These are phyloP conservation scores for Ceratobasidium sp. DNA, from an alignment of 1,284 basidiomycete genomes.

Conservation along the genomic window DNA sequence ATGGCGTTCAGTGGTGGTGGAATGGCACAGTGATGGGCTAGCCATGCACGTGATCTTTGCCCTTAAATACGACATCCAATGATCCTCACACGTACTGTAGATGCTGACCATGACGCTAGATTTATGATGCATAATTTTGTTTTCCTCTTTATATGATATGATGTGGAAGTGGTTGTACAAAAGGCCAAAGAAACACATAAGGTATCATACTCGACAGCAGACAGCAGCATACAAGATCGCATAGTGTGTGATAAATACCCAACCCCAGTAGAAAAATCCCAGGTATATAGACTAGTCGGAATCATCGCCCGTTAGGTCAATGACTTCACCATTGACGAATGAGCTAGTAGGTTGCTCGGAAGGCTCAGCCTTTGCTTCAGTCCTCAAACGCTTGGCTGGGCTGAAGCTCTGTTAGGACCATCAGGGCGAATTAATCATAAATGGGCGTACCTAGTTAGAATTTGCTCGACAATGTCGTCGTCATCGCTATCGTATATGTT, in stretches of 20 bases:
- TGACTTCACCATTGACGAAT: constrained; percentile 24
- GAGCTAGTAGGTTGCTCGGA: constrained; percentile 1
- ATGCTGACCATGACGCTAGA: too few relatives aligned
- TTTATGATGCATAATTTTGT: too few relatives aligned
- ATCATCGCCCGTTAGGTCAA: constrained; percentile 35
- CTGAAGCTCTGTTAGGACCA: not conserved
- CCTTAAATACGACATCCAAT: too few relatives aligned
- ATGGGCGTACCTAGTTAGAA: not conserved
- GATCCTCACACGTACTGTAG: too few relatives aligned
- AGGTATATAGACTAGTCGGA: constrained; percentile 6
- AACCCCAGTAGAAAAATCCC: constrained; percentile 5
- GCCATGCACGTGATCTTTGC: too few relatives aligned
- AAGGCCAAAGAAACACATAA: not conserved
- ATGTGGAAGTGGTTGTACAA: too few relatives aligned
- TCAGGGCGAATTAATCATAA: not conserved
- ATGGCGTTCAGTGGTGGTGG: too few relatives aligned
- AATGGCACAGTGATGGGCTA: too few relatives aligned
- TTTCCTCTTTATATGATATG: too few relatives aligned
- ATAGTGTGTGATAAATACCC: constrained; percentile 4
- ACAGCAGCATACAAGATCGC: too few relatives aligned
- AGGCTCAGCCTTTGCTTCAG: not conserved
- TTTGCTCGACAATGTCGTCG: constrained; percentile 14
- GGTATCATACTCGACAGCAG: not conserved
- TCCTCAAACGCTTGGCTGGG: constrained; percentile 12
- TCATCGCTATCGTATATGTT: constrained; percentile 32